Percentiles rank a stretch among this genome's conserved stretches.
Conservation (phyloP, 257 asterid genomes). For the Nicotiana noctiflora region DNA sequence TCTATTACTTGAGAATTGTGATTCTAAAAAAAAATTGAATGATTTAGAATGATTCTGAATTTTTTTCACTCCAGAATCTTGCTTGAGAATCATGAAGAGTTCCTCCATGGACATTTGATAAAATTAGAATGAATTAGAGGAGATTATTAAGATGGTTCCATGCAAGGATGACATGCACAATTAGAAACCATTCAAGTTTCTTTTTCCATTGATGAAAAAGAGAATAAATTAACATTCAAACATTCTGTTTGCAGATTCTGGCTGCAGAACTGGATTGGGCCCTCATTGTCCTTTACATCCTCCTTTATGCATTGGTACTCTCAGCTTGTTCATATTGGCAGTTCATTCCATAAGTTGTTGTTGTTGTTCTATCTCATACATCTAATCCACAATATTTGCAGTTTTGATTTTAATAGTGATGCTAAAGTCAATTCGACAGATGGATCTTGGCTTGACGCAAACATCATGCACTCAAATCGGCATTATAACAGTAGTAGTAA, state of each 20-base stretch:
- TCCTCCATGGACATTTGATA: neutral
- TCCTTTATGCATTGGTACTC: constrained; percentile 69
- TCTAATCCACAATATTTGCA: constrained; percentile 9
- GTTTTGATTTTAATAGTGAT: constrained; percentile 50
- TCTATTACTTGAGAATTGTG: no score
- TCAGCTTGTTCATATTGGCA: neutral
- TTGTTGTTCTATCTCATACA: neutral
- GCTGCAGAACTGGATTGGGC: constrained; percentile 98
- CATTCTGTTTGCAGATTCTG: constrained; percentile 62
- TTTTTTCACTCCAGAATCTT: neutral
- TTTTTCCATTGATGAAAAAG: neutral
- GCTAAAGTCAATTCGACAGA: constrained; percentile 49
- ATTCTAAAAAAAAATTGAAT: no score
- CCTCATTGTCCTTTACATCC: constrained; percentile 75
- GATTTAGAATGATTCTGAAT: no score
- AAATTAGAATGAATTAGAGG: neutral
- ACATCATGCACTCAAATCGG: constrained; percentile 53
- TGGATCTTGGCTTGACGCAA: constrained; percentile 62
- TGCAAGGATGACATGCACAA: no score
- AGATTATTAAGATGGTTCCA: neutral
- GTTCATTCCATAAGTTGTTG: constrained; percentile 5
- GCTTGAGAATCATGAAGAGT: neutral
- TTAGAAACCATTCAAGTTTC: no score
- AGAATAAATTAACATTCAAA: neutral
- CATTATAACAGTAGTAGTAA: constrained; percentile 81